Evolutionary conservation across 257 asterid species (phyloP), one percentile per base, ranked within the genome.

Genomic region (Paraleonurus japonicus): DNA sequence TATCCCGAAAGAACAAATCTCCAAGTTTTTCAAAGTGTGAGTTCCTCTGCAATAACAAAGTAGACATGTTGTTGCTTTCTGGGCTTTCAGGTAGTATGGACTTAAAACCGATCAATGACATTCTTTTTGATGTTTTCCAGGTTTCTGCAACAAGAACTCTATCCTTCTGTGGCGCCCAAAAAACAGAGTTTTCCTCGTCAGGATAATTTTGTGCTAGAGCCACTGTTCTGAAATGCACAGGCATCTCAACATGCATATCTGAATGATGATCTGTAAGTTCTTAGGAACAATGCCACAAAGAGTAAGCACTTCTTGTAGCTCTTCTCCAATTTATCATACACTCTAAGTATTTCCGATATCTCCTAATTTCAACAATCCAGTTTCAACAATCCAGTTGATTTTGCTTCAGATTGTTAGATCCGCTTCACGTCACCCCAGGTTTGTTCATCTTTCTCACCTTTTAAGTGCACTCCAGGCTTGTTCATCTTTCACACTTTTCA

Each of bases 181-280:
- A 7, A 10, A 15, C 39, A 15, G 15, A 60, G n/a, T 41, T 28
- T 13, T 16, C 39, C 24, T 75, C 71, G 1, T 10, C 71, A 0
- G 75, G 71, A 24, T 48, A 60, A 16, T 61, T 9, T 30, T 51
- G 67, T 39, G 64, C 16, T 12, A 54, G 59, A 67, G 59, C 79
- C 30, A 75, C 39, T 62, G 16, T 50, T 61, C 67, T 67, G 30
- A 50, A 50, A 37, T 48, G 62, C 2, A 35, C 22, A 4, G 79
- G 75, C 80, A 75, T 75, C 39, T 68, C 69, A 0, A 75, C 67
- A 61, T 61, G 20, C 37, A 60, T 51, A 17, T 61, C 41, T 8
- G 53, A 50, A 43, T 26, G n/a, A n/a, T n/a, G n/a, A n/a, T n/a
- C n/a, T n/a, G n/a, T n/a, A n/a, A n/a, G n/a, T n/a, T n/a, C 19